These are phyloP conservation scores for Erysimum cheiri DNA, from an alignment of 441 rosid genomes.

Conservation along the genomic window DNA sequence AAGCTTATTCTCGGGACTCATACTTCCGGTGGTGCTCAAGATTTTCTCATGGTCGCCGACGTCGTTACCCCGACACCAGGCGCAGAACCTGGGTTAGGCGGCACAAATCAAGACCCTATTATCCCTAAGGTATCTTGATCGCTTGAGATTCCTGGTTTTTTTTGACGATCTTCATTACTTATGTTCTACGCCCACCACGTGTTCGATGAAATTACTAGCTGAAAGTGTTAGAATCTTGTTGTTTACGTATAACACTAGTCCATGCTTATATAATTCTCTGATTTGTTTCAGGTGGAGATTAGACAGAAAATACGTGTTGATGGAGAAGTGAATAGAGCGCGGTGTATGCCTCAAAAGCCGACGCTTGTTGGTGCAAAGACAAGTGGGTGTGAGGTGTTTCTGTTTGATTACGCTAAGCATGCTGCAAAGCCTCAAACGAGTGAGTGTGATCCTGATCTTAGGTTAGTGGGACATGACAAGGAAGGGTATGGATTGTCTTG, in stretches of 20 bases:
- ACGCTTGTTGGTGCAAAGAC: conserved; percentile 79
- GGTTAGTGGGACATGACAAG: conserved; percentile 80
- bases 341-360: conserved; percentile 88
- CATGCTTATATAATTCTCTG: not conserved
- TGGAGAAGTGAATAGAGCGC: conserved; percentile 90
- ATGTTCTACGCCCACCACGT: conserved; percentile 37
- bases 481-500: conserved; percentile 95
- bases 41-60: conserved; percentile 91
- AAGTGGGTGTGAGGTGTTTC: conserved; percentile 71
- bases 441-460: conserved; percentile 76
- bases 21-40: conserved; percentile 71
- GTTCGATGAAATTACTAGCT: conserved; percentile 49
- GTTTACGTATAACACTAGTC: not conserved
- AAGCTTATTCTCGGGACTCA: conserved; percentile 87
- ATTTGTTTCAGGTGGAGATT: conserved; percentile 69
- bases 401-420: conserved; percentile 72
- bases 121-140: conserved; percentile 58
- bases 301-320: conserved; percentile 72
- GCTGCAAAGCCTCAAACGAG: conserved; percentile 47
- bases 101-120: conserved; percentile 47
- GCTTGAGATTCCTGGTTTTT: not conserved
- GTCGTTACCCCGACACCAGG: conserved; percentile 57
- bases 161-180: not conserved
- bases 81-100: conserved; percentile 43
- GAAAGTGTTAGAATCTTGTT: conserved; percentile 3